phyloP scores from a whole-genome alignment of 768 basidiomycete species.

The Pisolithus marmoratus region DNA sequence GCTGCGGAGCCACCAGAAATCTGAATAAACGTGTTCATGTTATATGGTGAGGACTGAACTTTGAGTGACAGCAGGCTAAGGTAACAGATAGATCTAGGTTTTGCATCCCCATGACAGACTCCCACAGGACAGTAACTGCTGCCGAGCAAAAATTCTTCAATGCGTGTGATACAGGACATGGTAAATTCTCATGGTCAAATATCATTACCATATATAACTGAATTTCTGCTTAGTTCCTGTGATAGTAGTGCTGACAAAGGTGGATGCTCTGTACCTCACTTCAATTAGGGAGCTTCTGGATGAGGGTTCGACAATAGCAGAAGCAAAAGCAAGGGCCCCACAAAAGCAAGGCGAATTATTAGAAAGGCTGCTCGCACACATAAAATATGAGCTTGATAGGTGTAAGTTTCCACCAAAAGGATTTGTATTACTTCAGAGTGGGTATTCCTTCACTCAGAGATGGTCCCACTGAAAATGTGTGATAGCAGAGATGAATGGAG shows the following conservation, averaged over 20 bases:
- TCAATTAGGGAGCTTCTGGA: slow-evolving; percentile 12
- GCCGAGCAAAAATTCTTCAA: slow-evolving; percentile 29
- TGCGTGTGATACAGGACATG: too few species aligned
- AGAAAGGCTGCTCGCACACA: background rate
- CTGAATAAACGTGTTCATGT: slow-evolving; percentile 30
- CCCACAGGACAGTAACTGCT: slow-evolving; percentile 19
- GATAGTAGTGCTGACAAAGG: too few species aligned
- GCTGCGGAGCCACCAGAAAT: slow-evolving; percentile 10
- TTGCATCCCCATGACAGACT: slow-evolving; percentile 28
- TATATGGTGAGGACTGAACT: slow-evolving; percentile 26
- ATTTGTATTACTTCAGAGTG: background rate
- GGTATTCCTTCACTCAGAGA: too few species aligned
- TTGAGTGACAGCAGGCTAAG: background rate
- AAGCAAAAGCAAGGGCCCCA: slow-evolving; percentile 10
- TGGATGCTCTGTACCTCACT: slow-evolving; percentile 23
- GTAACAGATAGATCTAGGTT: slow-evolving; percentile 25
- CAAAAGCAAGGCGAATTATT: slow-evolving; percentile 8
- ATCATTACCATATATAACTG: background rate
- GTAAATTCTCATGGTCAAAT: background rate
- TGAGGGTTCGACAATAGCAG: slow-evolving; percentile 6
- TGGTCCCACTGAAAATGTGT: background rate
- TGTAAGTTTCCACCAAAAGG: background rate
- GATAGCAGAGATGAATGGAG: background rate
- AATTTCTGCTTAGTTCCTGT: slow-evolving; percentile 30
- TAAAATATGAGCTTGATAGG: background rate